These are phyloP conservation scores for Mucor lusitanicus DNA, from an alignment of 371 early-diverging fungal genomes.

Conservation along the genomic window DNA sequence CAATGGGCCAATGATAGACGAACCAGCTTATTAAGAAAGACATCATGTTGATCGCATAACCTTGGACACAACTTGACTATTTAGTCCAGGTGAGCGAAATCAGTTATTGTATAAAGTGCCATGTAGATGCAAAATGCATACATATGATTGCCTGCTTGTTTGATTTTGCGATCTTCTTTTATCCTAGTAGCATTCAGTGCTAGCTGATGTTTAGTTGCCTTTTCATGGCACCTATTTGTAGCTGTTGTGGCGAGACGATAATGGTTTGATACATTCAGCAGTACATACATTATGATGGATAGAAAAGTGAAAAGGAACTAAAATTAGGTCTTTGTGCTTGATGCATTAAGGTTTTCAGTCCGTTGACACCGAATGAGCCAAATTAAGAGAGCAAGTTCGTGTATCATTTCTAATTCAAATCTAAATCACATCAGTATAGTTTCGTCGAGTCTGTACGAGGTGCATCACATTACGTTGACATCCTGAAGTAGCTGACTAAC, in stretches of 20 bases:
- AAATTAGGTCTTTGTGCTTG: not conserved
- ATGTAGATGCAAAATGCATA: not conserved
- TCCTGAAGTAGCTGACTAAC: too few relatives aligned
- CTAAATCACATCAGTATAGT: not conserved
- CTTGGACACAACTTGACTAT: not conserved
- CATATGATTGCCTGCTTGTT: not conserved
- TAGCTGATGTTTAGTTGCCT: not conserved
- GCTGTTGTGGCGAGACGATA: too few relatives aligned
- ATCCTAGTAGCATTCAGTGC: not conserved
- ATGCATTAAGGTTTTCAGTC: not conserved
- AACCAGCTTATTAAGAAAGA: not conserved
- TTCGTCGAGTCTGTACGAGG: not conserved
- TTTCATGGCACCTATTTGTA: not conserved
- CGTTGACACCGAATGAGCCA: not conserved
- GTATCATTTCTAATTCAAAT: not conserved
- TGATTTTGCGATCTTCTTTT: not conserved
- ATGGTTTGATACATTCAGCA: too few relatives aligned
- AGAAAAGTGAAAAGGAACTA: not conserved
- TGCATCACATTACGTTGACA: not conserved
- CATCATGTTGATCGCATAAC: not conserved
- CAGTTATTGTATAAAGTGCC: not conserved
- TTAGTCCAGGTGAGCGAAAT: not conserved
- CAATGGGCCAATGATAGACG: not conserved
- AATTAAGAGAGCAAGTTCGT: not conserved
- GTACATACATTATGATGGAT: not conserved